These are phyloP conservation scores for Wickerhamiella azymoides DNA, from an alignment of 805 yeast genomes.

Conservation along the genomic window DNA sequence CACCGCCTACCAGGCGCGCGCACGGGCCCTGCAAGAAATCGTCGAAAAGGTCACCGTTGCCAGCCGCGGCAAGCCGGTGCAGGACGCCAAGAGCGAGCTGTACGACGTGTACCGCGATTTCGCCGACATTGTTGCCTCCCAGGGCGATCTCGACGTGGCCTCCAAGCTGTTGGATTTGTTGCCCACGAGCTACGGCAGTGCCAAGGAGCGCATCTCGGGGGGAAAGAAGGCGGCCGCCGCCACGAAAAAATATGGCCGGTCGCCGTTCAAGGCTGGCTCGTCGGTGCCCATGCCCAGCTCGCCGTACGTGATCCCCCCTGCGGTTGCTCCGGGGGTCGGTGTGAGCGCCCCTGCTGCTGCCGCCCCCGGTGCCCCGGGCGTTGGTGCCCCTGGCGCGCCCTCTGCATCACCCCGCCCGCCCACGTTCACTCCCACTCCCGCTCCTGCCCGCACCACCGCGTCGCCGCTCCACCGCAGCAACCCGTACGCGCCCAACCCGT, in stretches of 20 bases:
- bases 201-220: slow-evolving; percentile 62
- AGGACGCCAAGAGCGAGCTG: slow-evolving; percentile 33
- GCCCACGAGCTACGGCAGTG: slow-evolving; percentile 53
- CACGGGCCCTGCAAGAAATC: slow-evolving; percentile 64
- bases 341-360: not conserved
- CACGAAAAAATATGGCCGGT: not conserved
- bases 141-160: slow-evolving; percentile 77
- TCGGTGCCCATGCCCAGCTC: slow-evolving; percentile 7
- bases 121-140: slow-evolving; percentile 62
- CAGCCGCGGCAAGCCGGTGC: slow-evolving; percentile 19
- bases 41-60: slow-evolving; percentile 74
- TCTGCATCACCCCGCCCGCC: slow-evolving; percentile 8
- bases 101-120: slow-evolving; percentile 65
- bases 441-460: not conserved
- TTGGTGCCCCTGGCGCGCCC: not conserved
- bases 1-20: slow-evolving; percentile 72
- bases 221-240: slow-evolving; percentile 28
- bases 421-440: slow-evolving; percentile 1
- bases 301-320: not conserved
- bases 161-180: slow-evolving; percentile 50
- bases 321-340: not conserved
- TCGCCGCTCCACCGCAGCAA: slow-evolving; percentile 1
- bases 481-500: slow-evolving; percentile 16
- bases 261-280: not conserved
- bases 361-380: not conserved